Percentiles rank a stretch among this genome's conserved stretches.
phyloP scores from a whole-genome alignment of 2,329 filamentous ascomycete genomes.

The Penicillium sclerotigenum region DNA sequence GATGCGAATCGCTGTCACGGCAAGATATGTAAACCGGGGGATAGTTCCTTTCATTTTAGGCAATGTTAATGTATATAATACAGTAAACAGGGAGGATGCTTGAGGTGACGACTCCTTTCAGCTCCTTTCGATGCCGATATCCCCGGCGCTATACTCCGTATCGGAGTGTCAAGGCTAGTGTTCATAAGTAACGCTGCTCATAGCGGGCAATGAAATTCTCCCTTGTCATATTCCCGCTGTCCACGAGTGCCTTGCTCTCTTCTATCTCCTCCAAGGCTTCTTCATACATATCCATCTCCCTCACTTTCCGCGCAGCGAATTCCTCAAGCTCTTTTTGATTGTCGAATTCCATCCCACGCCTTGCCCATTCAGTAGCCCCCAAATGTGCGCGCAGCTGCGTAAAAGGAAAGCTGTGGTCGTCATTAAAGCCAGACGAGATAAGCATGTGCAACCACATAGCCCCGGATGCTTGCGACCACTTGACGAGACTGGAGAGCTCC shows the following conservation, averaged over 20 bases:
- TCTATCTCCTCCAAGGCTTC: slow-evolving; percentile 32
- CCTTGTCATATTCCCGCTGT: slow-evolving; percentile 29
- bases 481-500: slow-evolving; percentile 33
- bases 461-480: slow-evolving; percentile 34
- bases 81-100: too few relatives aligned
- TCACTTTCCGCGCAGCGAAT: slow-evolving; percentile 28
- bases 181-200: neutral
- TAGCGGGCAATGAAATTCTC: slow-evolving; percentile 19
- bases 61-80: too few relatives aligned
- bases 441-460: slow-evolving; percentile 40
- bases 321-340: slow-evolving; percentile 18
- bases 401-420: slow-evolving; percentile 32
- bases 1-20: too few relatives aligned
- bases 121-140: too few relatives aligned
- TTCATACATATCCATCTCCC: slow-evolving; percentile 31
- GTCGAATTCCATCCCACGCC: slow-evolving; percentile 20
- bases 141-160: too few relatives aligned
- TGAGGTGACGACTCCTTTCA: too few relatives aligned
- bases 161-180: neutral
- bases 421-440: slow-evolving; percentile 33
- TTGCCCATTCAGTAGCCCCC: slow-evolving; percentile 20
- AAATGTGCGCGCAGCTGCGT: slow-evolving; percentile 25
- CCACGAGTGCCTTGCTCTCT: slow-evolving; percentile 28
- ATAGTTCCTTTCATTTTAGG: too few relatives aligned
- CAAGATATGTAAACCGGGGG: too few relatives aligned